A percentile compares a stretch with the other conserved stretches of the same genome.
Evolutionary conservation across 208 protist genomes (phyloP).

Genomic region (Endotrypanum monterogeii): DNA sequence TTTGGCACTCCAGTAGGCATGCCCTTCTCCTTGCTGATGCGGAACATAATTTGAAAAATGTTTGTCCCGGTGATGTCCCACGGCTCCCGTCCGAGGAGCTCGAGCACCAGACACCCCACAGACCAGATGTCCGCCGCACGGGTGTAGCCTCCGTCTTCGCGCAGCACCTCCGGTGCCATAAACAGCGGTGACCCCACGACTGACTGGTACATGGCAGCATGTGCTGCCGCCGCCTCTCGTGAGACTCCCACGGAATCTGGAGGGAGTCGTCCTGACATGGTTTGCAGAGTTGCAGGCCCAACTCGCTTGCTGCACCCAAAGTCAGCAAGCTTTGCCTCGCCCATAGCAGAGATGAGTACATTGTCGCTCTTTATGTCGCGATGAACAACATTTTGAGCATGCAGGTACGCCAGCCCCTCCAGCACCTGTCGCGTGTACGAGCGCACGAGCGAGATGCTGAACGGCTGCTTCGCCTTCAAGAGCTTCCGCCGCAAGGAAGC

Average conservation of each 20-base stretch:
- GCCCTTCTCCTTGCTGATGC: slow-evolving; percentile 59
- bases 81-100: slow-evolving; percentile 83
- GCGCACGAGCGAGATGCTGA: slow-evolving; percentile 75
- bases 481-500: slow-evolving; percentile 66
- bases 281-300: slow-evolving; percentile 35
- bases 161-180: slow-evolving; percentile 91
- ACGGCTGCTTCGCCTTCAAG: slow-evolving; percentile 64
- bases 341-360: slow-evolving; percentile 85
- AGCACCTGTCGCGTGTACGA: slow-evolving; percentile 91
- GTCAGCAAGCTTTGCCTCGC: slow-evolving; percentile 94
- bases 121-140: slow-evolving; percentile 87
- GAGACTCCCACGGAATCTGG: background rate
- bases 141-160: slow-evolving; percentile 59
- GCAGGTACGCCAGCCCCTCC: slow-evolving; percentile 85
- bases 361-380: slow-evolving; percentile 94
- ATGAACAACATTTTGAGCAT: slow-evolving; percentile 77
- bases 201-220: slow-evolving; percentile 61
- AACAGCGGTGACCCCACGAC: slow-evolving; percentile 88
- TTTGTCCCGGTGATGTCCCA: slow-evolving; percentile 57
- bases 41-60: slow-evolving; percentile 85
- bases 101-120: slow-evolving; percentile 84
- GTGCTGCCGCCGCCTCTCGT: slow-evolving; percentile 7
- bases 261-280: slow-evolving; percentile 1
- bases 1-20: slow-evolving; percentile 81
- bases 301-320: slow-evolving; percentile 94